These are phyloP conservation scores for Gossypium raimondii DNA, from an alignment of 345 rosid genomes.

Conservation along the genomic window DNA sequence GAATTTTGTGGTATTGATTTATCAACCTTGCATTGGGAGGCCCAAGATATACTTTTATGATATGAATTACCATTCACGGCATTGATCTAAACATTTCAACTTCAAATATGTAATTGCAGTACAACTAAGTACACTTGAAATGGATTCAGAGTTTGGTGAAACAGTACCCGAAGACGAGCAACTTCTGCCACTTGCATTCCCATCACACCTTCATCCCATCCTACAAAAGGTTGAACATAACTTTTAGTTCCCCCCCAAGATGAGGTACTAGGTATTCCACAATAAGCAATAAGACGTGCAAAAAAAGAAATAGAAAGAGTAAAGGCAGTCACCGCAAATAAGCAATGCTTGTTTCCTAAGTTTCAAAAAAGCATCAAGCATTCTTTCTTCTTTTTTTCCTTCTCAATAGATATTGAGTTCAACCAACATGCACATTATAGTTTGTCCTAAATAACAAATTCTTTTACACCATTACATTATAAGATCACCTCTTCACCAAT, in stretches of 20 bases:
- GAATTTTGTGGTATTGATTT: background rate
- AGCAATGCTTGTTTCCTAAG: background rate
- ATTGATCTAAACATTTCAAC: background rate
- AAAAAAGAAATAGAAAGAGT: background rate
- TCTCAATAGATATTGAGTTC: background rate
- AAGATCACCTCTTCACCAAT: background rate
- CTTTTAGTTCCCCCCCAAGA: background rate
- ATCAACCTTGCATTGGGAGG: background rate
- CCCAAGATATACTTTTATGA: background rate
- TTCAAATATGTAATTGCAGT: background rate
- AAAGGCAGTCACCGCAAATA: background rate
- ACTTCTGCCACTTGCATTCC: constrained; percentile 94
- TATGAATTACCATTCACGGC: background rate
- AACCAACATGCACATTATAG: background rate
- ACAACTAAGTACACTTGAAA: background rate
- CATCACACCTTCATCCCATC: constrained; percentile 98
- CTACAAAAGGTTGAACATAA: constrained; percentile 35
- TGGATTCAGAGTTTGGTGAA: background rate
- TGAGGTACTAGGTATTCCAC: background rate
- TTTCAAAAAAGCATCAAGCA: background rate
- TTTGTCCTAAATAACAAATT: background rate
- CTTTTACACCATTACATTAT: background rate
- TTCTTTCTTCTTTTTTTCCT: background rate
- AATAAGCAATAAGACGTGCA: background rate
- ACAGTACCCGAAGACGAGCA: constrained; percentile 83